Base-by-base conservation (phyloP, 805 yeast species). In the Blastobotrys americana region DNA sequence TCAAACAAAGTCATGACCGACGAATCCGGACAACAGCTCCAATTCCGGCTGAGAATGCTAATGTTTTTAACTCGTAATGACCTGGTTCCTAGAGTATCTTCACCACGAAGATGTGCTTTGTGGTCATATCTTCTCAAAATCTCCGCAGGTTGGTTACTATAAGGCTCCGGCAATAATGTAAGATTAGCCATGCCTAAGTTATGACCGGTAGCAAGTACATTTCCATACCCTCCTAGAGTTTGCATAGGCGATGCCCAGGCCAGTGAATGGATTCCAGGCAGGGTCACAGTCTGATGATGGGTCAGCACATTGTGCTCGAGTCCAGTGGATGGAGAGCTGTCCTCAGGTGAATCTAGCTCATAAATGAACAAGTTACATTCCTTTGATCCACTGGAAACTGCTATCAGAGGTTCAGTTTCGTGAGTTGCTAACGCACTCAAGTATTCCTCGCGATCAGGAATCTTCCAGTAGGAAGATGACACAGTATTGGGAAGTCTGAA, bases 121-220 rank as follows among this genome's bases (percentile, higher is more conserved):
- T 88, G 96, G 61, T 85, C 85, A 67, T 81, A 88, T 33, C 94
- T 68, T 58, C 79, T 83, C 49, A 82, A 66, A 17, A 88, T 82
- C 59, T 80, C 86, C 0, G 96, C 96, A 1, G 66, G 65, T 44
- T 73, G 68, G 19, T 71, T 71, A 5, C 67, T 57, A 20, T 65
- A 59, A 0, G 76, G 64, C 39, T 71, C 74, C 1, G 95, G 93
- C 5, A 87, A 70, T 15, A 82, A 68, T 2, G 85, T 76, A 47
- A 88, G 60, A 61, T 89, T 85, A 0, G 80, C 85, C 44, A 74
- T 66, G 1, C 96, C 96, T 47, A 77, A 76, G 42, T 72, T 74
- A 59, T 87, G 93, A 8, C 95, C 96, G 0, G 94, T 73, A 3
- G 68, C 65, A 1, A 68, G 53, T 8, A 72, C 68, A 69, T 67